Evolutionary conservation across 768 basidiomycete genomes (phyloP), one percentile per base, ranked within the genome.

Genomic region (Boletus rex-veris): DNA sequence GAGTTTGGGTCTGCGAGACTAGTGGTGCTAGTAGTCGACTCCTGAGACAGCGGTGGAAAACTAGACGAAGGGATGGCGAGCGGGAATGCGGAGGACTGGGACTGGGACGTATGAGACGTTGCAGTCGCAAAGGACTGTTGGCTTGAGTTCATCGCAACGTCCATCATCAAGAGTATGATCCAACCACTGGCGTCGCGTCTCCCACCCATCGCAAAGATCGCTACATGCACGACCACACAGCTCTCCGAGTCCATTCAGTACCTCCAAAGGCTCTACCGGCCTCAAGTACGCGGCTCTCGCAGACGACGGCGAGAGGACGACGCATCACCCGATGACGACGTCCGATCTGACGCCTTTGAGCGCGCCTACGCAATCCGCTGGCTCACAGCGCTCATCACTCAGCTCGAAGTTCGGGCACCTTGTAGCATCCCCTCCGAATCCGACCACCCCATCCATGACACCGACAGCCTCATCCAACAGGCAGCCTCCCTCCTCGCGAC

Each of bases 341-440:
- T 82, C 21, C 76, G 79, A 42, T 68, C 71, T 0, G 90, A 93
- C 63, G 50, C 73, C 1, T 92, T 87, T 65, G 92, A 94, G 69
- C 79, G 85, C 9, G 66, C 79, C 1, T 84, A 85, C 49, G 77
- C 85, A 0, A 77, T 90, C 4, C 80, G 78, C 53, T 95, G 92
- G 92, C 75, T 93, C 14, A 88, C 82, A 5, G 73, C 79, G 3
- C 76, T 93, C 45, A 71, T 92, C 28, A 68, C 75, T 6, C 73
- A 74, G 49, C 64, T 73, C 44, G 65, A 70, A 15, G 35, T 54
- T 16, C 35, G 43, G 26, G 26, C 26, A 28, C 1, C 26, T 28
- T 28, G 0, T 28, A 28, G 8, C 26, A 28, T 8, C 4, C 0
- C 36, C 2, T 4, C 28, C 12, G 7, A 24, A 24, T 24, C 24